Evolutionary conservation across 208 protist species (phyloP).

Genomic region (Angomonas ambiguus): DNA sequence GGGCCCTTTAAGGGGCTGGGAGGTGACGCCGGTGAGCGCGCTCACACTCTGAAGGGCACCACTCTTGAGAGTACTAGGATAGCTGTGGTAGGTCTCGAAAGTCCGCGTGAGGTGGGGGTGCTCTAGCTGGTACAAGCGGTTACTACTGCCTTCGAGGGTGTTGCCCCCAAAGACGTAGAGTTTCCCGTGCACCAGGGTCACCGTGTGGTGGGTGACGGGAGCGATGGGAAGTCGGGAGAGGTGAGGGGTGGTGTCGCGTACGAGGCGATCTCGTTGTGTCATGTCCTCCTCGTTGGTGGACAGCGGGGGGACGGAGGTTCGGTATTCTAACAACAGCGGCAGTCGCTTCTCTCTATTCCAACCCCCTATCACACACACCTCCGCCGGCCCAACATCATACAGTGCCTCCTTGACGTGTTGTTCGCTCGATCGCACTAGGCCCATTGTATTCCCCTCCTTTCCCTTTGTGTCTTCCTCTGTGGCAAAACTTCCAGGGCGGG

Average conservation of each 20-base stretch:
- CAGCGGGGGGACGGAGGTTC: constrained; percentile 1
- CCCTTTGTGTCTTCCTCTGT: neutral
- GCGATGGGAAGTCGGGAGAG: too few relatives aligned
- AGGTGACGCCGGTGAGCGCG: too few relatives aligned
- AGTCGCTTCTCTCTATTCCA: constrained; percentile 42
- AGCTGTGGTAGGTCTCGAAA: constrained; percentile 5
- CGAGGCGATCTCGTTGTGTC: too few relatives aligned
- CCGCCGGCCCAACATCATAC: constrained; percentile 13
- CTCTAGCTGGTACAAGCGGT: constrained; percentile 27
- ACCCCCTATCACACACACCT: constrained; percentile 48
- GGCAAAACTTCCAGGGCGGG: neutral
- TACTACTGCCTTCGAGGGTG: constrained; percentile 24
- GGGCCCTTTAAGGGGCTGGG: too few relatives aligned
- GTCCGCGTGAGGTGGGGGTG: constrained; percentile 8
- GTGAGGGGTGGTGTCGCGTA: too few relatives aligned
- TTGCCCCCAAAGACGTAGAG: constrained; percentile 70
- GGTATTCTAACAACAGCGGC: constrained; percentile 23
- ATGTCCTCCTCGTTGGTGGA: constrained; percentile 9
- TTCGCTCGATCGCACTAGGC: too few relatives aligned
- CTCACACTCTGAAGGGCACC: too few relatives aligned
- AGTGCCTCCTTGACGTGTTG: neutral
- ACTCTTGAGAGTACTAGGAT: too few relatives aligned
- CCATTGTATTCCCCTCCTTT: neutral
- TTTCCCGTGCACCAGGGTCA: constrained; percentile 21
- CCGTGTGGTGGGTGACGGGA: constrained; percentile 37